These are phyloP conservation scores for Phytophthora nicotianae DNA, from an alignment of 352 stramenopile genomes.

Conservation along the genomic window DNA sequence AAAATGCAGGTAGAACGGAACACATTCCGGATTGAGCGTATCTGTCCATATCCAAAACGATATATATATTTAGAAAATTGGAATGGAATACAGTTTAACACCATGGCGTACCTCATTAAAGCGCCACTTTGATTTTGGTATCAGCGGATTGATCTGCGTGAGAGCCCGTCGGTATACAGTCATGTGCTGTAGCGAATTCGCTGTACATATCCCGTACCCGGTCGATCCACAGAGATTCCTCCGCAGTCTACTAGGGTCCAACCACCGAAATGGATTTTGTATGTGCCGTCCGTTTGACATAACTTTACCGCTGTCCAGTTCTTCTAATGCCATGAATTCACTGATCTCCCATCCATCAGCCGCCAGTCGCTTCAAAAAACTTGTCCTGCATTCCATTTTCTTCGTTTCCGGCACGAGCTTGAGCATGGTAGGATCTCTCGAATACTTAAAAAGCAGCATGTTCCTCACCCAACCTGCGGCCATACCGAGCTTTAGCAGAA, in stretches of 20 bases:
- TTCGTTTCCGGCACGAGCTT: not conserved
- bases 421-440: conserved; percentile 1
- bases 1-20: conserved; percentile 3
- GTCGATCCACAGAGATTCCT: too few relatives aligned
- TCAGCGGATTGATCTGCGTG: not conserved
- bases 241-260: too few relatives aligned
- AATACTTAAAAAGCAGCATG: conserved; percentile 12
- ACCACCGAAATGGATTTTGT: conserved; percentile 6
- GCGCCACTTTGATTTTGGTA: conserved; percentile 2
- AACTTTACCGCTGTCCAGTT: conserved; percentile 1
- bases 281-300: conserved; percentile 15
- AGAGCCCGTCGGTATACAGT: not conserved
- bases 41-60: not conserved
- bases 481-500: conserved; percentile 12
- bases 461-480: conserved; percentile 1
- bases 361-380: not conserved
- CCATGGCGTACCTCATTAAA: not conserved
- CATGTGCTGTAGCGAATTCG: not conserved
- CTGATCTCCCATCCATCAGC: conserved; percentile 6
- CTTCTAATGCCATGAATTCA: conserved; percentile 1
- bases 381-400: conserved; percentile 9
- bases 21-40: not conserved
- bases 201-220: conserved; percentile 4
- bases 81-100: not conserved
- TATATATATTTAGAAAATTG: not conserved